A percentile compares a stretch with the other conserved stretches of the same genome.
phyloP scores from a whole-genome alignment of 352 stramenopile genomes.

The Phytopythium delawarense region DNA sequence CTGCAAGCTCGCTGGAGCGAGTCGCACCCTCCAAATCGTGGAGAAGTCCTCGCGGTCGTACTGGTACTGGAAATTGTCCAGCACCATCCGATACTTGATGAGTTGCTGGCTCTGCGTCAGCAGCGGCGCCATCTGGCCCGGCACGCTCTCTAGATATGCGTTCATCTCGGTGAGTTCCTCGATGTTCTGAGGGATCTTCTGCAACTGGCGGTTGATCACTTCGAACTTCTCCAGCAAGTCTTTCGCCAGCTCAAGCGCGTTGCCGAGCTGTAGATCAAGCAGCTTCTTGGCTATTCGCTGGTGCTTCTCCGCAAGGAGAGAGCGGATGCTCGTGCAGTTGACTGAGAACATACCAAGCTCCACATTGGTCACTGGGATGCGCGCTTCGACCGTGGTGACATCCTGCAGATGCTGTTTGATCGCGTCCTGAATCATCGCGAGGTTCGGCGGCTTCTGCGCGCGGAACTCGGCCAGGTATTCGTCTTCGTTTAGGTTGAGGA shows the following conservation, averaged over 20 bases:
- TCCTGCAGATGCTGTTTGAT: slow-evolving; percentile 81
- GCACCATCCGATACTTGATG: slow-evolving; percentile 71
- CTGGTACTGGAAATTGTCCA: slow-evolving; percentile 81
- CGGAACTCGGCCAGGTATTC: slow-evolving; percentile 76
- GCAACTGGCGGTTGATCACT: slow-evolving; percentile 77
- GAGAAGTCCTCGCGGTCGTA: slow-evolving; percentile 89
- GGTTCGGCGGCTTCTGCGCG: slow-evolving; percentile 66
- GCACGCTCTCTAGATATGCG: slow-evolving; percentile 75
- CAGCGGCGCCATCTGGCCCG: slow-evolving; percentile 53
- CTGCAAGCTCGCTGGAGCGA: slow-evolving; percentile 86
- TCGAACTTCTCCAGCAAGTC: slow-evolving; percentile 82
- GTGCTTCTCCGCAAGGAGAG: slow-evolving; percentile 75
- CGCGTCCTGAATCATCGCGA: slow-evolving; percentile 57
- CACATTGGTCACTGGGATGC: slow-evolving; percentile 53
- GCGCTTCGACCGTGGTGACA: slow-evolving; percentile 47
- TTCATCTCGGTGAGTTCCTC: slow-evolving; percentile 90
- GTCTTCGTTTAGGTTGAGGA: slow-evolving; percentile 90
- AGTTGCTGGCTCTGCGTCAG: slow-evolving; percentile 71
- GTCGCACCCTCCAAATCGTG: slow-evolving; percentile 85
- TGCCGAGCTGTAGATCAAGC: slow-evolving; percentile 71
- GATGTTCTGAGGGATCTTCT: slow-evolving; percentile 89
- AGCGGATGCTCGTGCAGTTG: slow-evolving; percentile 64
- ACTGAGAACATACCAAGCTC: slow-evolving; percentile 84
- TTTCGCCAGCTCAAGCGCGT: slow-evolving; percentile 64
- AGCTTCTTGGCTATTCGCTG: slow-evolving; percentile 67